These are phyloP conservation scores for Mycogone perniciosa DNA, from an alignment of 2,329 filamentous ascomycete species.

Conservation along the genomic window DNA sequence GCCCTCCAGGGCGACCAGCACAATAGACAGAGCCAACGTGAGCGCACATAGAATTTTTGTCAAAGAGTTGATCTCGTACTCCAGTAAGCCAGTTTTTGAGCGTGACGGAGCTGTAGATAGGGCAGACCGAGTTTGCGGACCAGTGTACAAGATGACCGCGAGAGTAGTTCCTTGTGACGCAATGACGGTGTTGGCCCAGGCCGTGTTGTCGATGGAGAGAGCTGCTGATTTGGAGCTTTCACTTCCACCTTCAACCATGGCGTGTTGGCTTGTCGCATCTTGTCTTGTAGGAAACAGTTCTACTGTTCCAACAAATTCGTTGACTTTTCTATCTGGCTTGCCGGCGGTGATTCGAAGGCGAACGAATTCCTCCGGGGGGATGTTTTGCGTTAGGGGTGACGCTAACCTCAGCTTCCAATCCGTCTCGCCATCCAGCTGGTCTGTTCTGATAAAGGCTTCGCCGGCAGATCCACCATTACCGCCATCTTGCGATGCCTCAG, in stretches of 20 bases:
- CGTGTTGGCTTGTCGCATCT: slow-evolving; percentile 39
- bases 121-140: slow-evolving; percentile 86
- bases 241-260: slow-evolving; percentile 26
- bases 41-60: slow-evolving; percentile 93
- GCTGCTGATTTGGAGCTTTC: slow-evolving; percentile 54
- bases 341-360: slow-evolving; percentile 69
- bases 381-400: slow-evolving; percentile 75
- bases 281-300: slow-evolving; percentile 58
- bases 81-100: slow-evolving; percentile 87
- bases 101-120: slow-evolving; percentile 86
- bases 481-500: slow-evolving; percentile 20
- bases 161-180: slow-evolving; percentile 86
- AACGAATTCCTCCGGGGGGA: slow-evolving; percentile 66
- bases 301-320: slow-evolving; percentile 88
- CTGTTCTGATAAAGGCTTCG: slow-evolving; percentile 94
- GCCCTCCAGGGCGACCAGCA: slow-evolving; percentile 81
- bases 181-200: slow-evolving; percentile 96
- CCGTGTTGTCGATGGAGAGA: slow-evolving; percentile 91
- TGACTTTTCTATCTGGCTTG: slow-evolving; percentile 88
- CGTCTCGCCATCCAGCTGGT: slow-evolving; percentile 95
- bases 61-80: slow-evolving; percentile 93
- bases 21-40: slow-evolving; percentile 77
- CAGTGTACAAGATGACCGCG: slow-evolving; percentile 90
- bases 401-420: slow-evolving; percentile 96
- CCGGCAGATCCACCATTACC: slow-evolving; percentile 48